These are phyloP conservation scores for Acorus calamus DNA, from an alignment of 106 monocot species.

Conservation along the genomic window DNA sequence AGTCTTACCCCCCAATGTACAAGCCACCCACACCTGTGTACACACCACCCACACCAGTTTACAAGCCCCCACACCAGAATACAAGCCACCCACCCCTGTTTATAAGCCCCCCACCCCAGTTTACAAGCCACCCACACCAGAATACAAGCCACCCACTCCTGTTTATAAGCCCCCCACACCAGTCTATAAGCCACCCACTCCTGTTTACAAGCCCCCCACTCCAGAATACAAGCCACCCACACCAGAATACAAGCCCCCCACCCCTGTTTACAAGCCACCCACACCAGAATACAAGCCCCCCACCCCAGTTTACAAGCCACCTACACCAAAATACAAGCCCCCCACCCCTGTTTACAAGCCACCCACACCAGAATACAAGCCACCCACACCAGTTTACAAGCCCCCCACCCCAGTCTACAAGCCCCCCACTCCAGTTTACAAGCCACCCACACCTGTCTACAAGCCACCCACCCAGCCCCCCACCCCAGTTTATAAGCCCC, in stretches of 20 bases:
- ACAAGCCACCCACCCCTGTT: conserved; percentile 1
- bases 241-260: too few species aligned
- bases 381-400: not conserved
- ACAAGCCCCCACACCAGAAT: conserved; percentile 4
- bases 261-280: too few species aligned
- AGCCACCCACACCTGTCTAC: not conserved
- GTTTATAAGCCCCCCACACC: not conserved
- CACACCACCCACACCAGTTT: conserved; percentile 1
- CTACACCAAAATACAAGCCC: not conserved
- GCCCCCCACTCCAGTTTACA: not conserved
- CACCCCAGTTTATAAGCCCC: not conserved
- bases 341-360: not conserved
- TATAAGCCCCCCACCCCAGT: conserved; percentile 6
- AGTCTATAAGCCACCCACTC: not conserved
- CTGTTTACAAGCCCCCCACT: not conserved
- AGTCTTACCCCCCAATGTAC: conserved; percentile 4
- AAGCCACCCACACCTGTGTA: not conserved
- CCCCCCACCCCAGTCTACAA: not conserved
- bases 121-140: conserved; percentile 1
- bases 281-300: not conserved
- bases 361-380: not conserved
- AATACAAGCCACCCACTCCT: too few species aligned
- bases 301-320: not conserved
- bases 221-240: too few species aligned
- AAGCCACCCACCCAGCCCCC: conserved; percentile 1